phyloP scores from a whole-genome alignment of 805 yeast genomes.

The Candida krabiensis region DNA sequence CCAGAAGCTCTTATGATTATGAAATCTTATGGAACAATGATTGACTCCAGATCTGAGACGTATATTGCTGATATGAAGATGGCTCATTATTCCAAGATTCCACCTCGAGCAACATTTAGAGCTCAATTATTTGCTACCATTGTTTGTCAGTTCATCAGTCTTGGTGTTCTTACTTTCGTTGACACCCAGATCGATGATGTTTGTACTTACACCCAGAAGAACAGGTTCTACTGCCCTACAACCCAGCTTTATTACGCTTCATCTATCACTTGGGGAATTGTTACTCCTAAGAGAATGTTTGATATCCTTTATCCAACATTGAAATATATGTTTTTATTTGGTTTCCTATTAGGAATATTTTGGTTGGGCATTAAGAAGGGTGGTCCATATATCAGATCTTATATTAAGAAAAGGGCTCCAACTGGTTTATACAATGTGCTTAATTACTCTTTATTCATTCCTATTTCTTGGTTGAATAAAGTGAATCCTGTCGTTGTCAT shows the following conservation, averaged over 20 bases:
- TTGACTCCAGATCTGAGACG: constrained; percentile 52
- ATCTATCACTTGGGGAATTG: constrained; percentile 63
- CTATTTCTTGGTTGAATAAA: constrained; percentile 5
- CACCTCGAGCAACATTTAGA: constrained; percentile 59
- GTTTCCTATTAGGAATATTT: constrained; percentile 46
- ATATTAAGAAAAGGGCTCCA: no score
- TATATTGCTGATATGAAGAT: constrained; percentile 58
- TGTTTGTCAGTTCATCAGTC: constrained; percentile 44
- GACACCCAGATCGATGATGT: constrained; percentile 40
- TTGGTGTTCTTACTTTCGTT: constrained; percentile 38
- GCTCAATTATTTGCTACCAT: constrained; percentile 48
- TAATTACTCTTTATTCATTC: no score
- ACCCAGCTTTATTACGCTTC: constrained; percentile 49
- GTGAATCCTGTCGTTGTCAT: constrained; percentile 59
- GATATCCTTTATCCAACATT: constrained; percentile 48
- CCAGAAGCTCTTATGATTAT: constrained; percentile 63
- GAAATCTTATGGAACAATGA: constrained; percentile 59
- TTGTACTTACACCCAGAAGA: constrained; percentile 43
- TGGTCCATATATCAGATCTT: constrained; percentile 38
- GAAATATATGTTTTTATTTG: constrained; percentile 60
- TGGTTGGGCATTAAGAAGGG: constrained; percentile 38
- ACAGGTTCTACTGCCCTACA: constrained; percentile 49
- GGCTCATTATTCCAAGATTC: constrained; percentile 64
- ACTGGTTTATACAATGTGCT: no score
- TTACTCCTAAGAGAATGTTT: constrained; percentile 65